Base-by-base conservation (phyloP, 2,329 filamentous ascomycete genomes). In the Scedosporium boydii region DNA sequence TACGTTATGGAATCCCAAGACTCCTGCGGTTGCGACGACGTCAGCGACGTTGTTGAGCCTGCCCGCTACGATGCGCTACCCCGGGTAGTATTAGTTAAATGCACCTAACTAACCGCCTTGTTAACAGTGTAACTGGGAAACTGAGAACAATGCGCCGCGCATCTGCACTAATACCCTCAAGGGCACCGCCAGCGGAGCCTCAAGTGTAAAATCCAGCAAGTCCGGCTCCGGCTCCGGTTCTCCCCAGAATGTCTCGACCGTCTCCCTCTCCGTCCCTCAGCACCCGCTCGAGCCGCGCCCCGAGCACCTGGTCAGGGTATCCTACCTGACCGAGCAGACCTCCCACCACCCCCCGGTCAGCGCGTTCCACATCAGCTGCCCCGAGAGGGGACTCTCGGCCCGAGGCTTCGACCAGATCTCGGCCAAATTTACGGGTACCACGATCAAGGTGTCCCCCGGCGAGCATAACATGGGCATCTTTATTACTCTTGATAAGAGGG, bases 281-380 rank as follows among this genome's bases (percentile, higher is more conserved):
- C 73, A 79, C 65, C 71, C 69, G 44, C 73, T 76, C n/a, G 66
- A 75, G 56, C 67, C 75, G 12, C 77, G 77, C 1, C 65, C 71
- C 7, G 78, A 79, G 60, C 76, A 75, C 64, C 69, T 70, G n/a
- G 83, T 96, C 68, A 90, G 88, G 68, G 85, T 99, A 68, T 96
- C 92, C 9, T 99, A 96, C 73, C 82, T 99, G 64, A 98, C 95
- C 27, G 95, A 99, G 76, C 95, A 99, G 77, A 99, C 95, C 7
- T 97, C 92, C 6, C 95, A 99, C 70, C 95, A 99, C 75, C 95
- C 95, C 41, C 95, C 95, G 9, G 93, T 99, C 67, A 98, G 93
- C 68, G 95, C 95, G 14, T 99, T 96, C 75, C 93, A 90, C 74
- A 87, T 97, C 66, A 88, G 92, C 71, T 99, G 95, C 71, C 92